Conservation (phyloP, 192 early-diverging fungal genomes). For the Allomyces macrogynus region DNA sequence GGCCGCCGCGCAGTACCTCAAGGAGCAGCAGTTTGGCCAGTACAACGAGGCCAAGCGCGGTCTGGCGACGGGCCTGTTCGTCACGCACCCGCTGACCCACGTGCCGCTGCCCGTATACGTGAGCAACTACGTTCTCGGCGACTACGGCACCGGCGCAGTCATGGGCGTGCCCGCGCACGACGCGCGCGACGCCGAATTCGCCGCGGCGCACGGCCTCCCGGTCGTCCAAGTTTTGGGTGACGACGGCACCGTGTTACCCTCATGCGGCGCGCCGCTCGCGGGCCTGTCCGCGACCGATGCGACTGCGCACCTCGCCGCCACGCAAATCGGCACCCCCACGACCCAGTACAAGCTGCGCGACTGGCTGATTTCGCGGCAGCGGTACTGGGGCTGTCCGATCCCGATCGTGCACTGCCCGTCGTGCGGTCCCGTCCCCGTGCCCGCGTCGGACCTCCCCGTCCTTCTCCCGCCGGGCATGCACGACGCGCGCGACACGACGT, state of each 20-base stretch:
- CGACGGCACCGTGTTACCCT: neutral
- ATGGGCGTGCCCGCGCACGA: slow-evolving; percentile 78
- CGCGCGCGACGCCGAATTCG: slow-evolving; percentile 49
- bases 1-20: neutral
- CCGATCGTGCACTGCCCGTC: slow-evolving; percentile 70
- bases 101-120: slow-evolving; percentile 44
- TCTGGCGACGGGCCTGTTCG: slow-evolving; percentile 40
- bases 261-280: neutral
- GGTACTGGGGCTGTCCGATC: slow-evolving; percentile 93
- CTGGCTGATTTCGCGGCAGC: slow-evolving; percentile 87
- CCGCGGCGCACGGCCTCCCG: slow-evolving; percentile 24
- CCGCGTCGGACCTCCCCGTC: slow-evolving; percentile 56
- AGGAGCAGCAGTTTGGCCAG: slow-evolving; percentile 5
- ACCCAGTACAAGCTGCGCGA: slow-evolving; percentile 66
- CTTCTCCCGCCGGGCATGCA: slow-evolving; percentile 27
- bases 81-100: slow-evolving; percentile 34
- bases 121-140: slow-evolving; percentile 48
- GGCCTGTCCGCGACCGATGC: neutral
- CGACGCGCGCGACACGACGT: neutral
- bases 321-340: slow-evolving; percentile 3
- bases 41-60: slow-evolving; percentile 13
- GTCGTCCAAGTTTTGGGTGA: slow-evolving; percentile 4
- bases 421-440: slow-evolving; percentile 72
- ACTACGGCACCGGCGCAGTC: slow-evolving; percentile 63
- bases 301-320: neutral